Evolutionary conservation across 2,329 filamentous ascomycete species (phyloP), one percentile per base, ranked within the genome.

Genomic region (Aspergillus brunneoviolaceus): DNA sequence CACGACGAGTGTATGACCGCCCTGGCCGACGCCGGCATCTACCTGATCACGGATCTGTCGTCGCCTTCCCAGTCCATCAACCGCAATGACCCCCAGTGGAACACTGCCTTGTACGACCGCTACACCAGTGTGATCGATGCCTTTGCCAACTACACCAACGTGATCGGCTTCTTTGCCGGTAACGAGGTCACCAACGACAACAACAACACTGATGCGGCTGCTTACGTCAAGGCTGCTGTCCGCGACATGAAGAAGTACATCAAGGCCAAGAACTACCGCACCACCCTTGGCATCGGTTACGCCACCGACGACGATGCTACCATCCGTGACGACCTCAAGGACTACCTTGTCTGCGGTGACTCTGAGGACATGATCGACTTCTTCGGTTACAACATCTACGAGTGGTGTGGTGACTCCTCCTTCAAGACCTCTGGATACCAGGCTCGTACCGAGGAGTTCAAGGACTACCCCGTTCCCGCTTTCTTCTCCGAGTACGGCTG

Each of bases 311-410:
- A 98, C 69, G 93, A 97, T 77, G 84, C 87, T 47, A 84, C 86
- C 23, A 96, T 96, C 69, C 91, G 95, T 76, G 83, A 83, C 66
- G 82, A 92, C 71, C 87, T 98, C 72, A 91, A 92, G 68, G 81
- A 92, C 74, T 99, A 96, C 85, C 97, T 99, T 82, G 93, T 96
- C 84, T 99, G 95, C 74, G 91, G 93, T 59, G 67, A 72, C 62
- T 77, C 86, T 62, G 80, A 82, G 9, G 78, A 79, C 72, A 77
- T 89, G 62, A 96, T 98, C 67, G 95, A 99, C 79, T 98, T 96
- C 84, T 99, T 93, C 91, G 95, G 95, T 61, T 98, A 98, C 89
- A 99, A 99, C 84, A 96, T 98, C 81, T 99, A 99, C 85, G 96
- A 93, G 56, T 99, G 95, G 95, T 99, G 95, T 76, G 95, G 94